These are phyloP conservation scores for Tylopilus vinaceipallidus DNA, from an alignment of 768 basidiomycete species.

Conservation along the genomic window DNA sequence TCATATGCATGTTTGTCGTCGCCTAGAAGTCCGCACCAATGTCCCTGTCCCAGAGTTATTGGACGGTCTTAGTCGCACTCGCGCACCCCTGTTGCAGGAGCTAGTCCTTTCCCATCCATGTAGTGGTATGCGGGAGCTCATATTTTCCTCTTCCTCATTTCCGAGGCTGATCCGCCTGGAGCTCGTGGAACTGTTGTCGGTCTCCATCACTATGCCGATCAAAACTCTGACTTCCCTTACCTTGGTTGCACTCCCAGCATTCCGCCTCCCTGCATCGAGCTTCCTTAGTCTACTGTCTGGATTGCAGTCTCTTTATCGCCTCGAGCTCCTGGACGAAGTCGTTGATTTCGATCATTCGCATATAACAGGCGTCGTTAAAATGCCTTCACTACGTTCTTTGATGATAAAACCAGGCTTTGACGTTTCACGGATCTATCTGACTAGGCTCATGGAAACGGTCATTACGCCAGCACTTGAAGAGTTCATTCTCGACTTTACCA, in stretches of 20 bases:
- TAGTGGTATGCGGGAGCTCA: slow-evolving; percentile 4
- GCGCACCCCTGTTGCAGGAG: slow-evolving; percentile 27
- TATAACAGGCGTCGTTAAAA: slow-evolving; percentile 8
- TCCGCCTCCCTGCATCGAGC: slow-evolving; percentile 18
- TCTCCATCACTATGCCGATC: slow-evolving; percentile 17
- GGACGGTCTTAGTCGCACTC: slow-evolving; percentile 18
- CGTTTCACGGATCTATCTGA: slow-evolving; percentile 29
- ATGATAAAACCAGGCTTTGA: slow-evolving; percentile 26
- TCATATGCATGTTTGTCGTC: slow-evolving; percentile 26
- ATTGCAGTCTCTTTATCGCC: slow-evolving; percentile 21
- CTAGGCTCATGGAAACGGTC: slow-evolving; percentile 22
- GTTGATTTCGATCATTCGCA: slow-evolving; percentile 25
- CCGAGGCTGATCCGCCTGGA: slow-evolving; percentile 22
- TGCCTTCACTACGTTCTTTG: slow-evolving; percentile 21
- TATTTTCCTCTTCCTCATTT: slow-evolving; percentile 20
- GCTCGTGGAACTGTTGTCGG: slow-evolving; percentile 18
- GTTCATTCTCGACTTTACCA: slow-evolving; percentile 25
- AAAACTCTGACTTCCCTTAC: slow-evolving; percentile 24
- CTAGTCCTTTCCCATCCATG: slow-evolving; percentile 24
- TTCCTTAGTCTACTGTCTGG: slow-evolving; percentile 25
- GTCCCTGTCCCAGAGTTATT: slow-evolving; percentile 24
- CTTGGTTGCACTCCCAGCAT: slow-evolving; percentile 21
- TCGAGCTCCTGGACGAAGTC: slow-evolving; percentile 26
- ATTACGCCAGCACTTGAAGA: slow-evolving; percentile 25
- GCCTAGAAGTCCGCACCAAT: slow-evolving; percentile 27